Base-by-base conservation (phyloP, 116 monocot species). In the Trichopus zeylanicus region DNA sequence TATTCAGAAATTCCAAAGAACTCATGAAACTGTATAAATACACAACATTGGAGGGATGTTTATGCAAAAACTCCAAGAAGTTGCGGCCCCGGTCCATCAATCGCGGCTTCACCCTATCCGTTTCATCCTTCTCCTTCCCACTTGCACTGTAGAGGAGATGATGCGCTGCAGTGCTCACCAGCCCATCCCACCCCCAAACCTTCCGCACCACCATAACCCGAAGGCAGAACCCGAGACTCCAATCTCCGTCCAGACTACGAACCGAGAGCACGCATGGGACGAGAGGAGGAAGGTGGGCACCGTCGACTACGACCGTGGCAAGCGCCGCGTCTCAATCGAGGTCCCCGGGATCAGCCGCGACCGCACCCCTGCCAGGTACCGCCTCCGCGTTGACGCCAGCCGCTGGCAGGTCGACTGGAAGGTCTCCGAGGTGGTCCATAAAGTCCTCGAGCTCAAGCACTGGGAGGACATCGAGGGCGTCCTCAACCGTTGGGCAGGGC, bases 401-500 rank as follows among this genome's bases (percentile, higher is more conserved):
- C 62, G 78, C 42, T 71, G 78, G 61, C 81, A 87, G 81, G 67
- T 46, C 60, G 87, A 97, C 53, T 91, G 95, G 91, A 86, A 73
- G 69, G 64, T 97, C 29, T 87, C 95, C 3, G 87, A 97, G 79
- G 95, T 90, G 19, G 95, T 76, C n/a, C 63, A 62, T 29, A 61
- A 64, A 16, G 72, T 97, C 38, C 51, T 97, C 37, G 29, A 63
- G 61, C 84, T 95, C 22, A 51, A 77, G 0, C 79, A 69, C 48
- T 81, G 87, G 87, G 91, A 97, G 24, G 84, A 84, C 37, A 55
- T 97, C 39, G 91, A 91, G 1, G 81, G 64, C 33, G 67, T 91
- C 27, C 91, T 97, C 59, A 91, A 97, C 61, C 69, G 71, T 34
- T 97, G 97, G 97, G 77, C 67, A 4, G 95, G 91, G 1, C 73